phyloP scores from a whole-genome alignment of 2,329 filamentous ascomycete genomes.

The Harringtonia lauricola region DNA sequence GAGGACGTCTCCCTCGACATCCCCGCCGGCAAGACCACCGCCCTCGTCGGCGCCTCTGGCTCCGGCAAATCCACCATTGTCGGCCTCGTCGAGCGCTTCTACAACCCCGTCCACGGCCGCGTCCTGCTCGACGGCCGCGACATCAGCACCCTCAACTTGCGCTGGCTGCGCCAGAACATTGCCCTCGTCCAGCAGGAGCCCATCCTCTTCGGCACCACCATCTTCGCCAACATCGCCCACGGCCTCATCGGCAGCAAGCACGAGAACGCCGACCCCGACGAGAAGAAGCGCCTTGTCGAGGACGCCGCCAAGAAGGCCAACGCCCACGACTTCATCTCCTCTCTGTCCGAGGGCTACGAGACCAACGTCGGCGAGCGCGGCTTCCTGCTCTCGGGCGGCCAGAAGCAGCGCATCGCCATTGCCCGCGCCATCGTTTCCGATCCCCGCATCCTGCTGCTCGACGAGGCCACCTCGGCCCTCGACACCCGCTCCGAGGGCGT shows the following conservation, averaged over 20 bases:
- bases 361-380: slow-evolving; percentile 94
- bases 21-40: slow-evolving; percentile 83
- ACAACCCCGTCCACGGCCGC: slow-evolving; percentile 71
- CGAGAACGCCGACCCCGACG: slow-evolving; percentile 57
- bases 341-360: slow-evolving; percentile 78
- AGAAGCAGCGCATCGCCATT: slow-evolving; percentile 95
- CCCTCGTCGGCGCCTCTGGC: slow-evolving; percentile 85
- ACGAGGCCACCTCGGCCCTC: slow-evolving; percentile 88
- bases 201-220: slow-evolving; percentile 78
- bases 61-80: slow-evolving; percentile 94
- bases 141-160: slow-evolving; percentile 70
- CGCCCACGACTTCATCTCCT: slow-evolving; percentile 80
- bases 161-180: slow-evolving; percentile 87
- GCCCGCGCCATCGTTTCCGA: slow-evolving; percentile 83
- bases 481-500: slow-evolving; percentile 93
- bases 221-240: slow-evolving; percentile 81
- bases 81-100: slow-evolving; percentile 87
- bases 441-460: slow-evolving; percentile 82
- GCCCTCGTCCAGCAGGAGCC: slow-evolving; percentile 90
- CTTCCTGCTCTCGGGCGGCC: slow-evolving; percentile 83
- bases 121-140: slow-evolving; percentile 77
- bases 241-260: slow-evolving; percentile 77
- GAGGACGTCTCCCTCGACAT: slow-evolving; percentile 68
- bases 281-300: slow-evolving; percentile 59
- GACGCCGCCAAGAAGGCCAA: slow-evolving; percentile 85